Conservation (phyloP, 805 yeast species). For the Lipomyces sp. region DNA sequence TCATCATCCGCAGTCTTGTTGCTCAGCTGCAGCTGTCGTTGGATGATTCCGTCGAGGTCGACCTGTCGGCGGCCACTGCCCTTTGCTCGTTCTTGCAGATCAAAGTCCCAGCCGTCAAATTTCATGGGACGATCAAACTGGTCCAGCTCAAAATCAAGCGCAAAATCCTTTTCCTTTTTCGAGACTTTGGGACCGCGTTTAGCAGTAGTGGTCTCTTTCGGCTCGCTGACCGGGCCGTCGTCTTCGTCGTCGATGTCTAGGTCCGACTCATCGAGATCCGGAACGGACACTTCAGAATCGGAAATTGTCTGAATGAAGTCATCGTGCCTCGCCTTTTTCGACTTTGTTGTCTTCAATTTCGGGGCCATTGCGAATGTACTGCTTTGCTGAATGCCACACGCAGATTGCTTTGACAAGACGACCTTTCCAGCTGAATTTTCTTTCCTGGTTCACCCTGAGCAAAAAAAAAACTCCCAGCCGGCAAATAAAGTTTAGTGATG, state of each 20-base stretch:
- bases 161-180: constrained; percentile 42
- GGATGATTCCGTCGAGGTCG: constrained; percentile 82
- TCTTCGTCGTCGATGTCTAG: constrained; percentile 24
- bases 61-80: constrained; percentile 51
- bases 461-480: too few species aligned
- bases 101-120: constrained; percentile 84
- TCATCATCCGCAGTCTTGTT: constrained; percentile 44
- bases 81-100: constrained; percentile 43
- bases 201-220: neutral
- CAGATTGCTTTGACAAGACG: too few species aligned
- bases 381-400: too few species aligned
- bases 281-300: constrained; percentile 22
- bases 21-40: constrained; percentile 69
- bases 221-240: constrained; percentile 9
- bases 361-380: too few species aligned
- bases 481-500: too few species aligned
- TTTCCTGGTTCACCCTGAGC: too few species aligned
- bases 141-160: constrained; percentile 65
- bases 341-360: constrained; percentile 11
- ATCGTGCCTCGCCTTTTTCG: constrained; percentile 3
- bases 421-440: too few species aligned
- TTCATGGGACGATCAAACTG: constrained; percentile 46
- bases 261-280: constrained; percentile 21
- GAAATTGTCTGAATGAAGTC: constrained; percentile 27
- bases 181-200: neutral